Evolutionary conservation across 2,329 filamentous ascomycete species (phyloP).

Genomic region (Xylariaceae sp.): DNA sequence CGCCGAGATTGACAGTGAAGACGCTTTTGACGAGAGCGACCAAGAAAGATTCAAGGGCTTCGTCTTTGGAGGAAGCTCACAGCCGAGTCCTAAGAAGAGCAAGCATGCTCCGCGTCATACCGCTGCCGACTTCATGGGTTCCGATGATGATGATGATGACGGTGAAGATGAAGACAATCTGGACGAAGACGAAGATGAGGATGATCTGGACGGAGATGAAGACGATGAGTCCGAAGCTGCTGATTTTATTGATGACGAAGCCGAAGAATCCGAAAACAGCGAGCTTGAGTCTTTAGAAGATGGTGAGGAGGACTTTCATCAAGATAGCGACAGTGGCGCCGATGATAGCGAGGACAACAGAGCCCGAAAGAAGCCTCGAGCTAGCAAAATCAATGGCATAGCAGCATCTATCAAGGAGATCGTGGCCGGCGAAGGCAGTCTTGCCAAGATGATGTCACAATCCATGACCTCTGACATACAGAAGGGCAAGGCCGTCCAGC

Average conservation of each 20-base stretch:
- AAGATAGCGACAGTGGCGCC: conserved; percentile 9
- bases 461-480: conserved; percentile 72
- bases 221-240: conserved; percentile 13
- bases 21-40: conserved; percentile 79
- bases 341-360: conserved; percentile 25
- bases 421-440: conserved; percentile 61
- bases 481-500: conserved; percentile 82
- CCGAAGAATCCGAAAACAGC: conserved; percentile 15
- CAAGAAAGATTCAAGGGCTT: conserved; percentile 77
- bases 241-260: conserved; percentile 18
- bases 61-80: conserved; percentile 57
- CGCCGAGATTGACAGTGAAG: conserved; percentile 58
- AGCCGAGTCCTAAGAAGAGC: conserved; percentile 37
- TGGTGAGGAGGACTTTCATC: conserved; percentile 7
- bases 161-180: conserved; percentile 31
- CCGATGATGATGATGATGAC: conserved; percentile 33
- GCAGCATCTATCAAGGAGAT: conserved; percentile 65
- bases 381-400: conserved; percentile 28
- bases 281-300: conserved; percentile 5
- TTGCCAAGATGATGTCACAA: conserved; percentile 57
- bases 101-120: conserved; percentile 40
- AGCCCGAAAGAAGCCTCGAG: conserved; percentile 28
- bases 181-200: conserved; percentile 35
- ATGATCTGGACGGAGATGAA: conserved; percentile 35
- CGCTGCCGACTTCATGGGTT: conserved; percentile 55